Conservation (phyloP, 2,329 filamentous ascomycete species). For the Dactylellina drechsleri region DNA sequence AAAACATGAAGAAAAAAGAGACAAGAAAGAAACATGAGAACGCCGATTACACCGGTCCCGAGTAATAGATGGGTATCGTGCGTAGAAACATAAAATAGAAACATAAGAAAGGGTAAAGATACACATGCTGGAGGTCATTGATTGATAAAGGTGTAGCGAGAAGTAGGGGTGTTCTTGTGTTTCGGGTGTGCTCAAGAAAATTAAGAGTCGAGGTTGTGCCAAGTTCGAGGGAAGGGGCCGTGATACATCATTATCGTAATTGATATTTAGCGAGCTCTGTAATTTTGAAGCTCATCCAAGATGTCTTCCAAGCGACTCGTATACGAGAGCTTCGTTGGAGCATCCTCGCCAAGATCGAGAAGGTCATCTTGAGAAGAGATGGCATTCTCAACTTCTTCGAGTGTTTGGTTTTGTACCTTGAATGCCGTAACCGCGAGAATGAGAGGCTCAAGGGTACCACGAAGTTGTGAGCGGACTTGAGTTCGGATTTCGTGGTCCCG, state of each 20-base stretch:
- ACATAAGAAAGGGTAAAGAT: conserved; percentile 1
- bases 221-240: not conserved
- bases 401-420: conserved; percentile 54
- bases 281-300: conserved; percentile 25
- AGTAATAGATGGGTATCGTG: conserved; percentile 13
- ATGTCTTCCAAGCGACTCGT: conserved; percentile 43
- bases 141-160: no score
- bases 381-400: conserved; percentile 38
- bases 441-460: conserved; percentile 65
- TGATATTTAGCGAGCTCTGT: conserved; percentile 14
- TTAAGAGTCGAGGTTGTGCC: no score
- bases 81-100: conserved; percentile 8
- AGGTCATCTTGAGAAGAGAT: conserved; percentile 26
- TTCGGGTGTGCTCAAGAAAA: no score
- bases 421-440: conserved; percentile 71
- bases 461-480: conserved; percentile 62
- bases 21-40: not conserved
- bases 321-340: conserved; percentile 27
- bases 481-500: conserved; percentile 64
- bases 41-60: conserved; percentile 7
- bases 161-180: no score
- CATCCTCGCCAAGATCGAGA: conserved; percentile 30
- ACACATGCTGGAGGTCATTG: not conserved
- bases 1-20: not conserved
- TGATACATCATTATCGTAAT: not conserved